Conservation (phyloP, 345 rosid species). For the Syzygium grande region DNA sequence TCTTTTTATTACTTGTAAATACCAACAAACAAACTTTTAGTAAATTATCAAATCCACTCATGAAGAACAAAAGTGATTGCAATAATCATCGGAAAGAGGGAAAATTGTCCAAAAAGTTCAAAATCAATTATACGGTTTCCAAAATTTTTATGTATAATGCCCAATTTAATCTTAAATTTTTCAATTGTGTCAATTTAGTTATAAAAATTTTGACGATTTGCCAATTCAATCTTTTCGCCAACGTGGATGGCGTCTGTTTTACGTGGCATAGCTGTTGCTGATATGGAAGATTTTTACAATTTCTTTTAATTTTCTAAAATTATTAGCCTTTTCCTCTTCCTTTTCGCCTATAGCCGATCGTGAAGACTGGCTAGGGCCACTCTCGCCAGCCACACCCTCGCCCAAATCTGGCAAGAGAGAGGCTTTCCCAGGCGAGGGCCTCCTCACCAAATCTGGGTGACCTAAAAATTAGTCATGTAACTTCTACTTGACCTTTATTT, state of each 20-base stretch:
- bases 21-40: background rate
- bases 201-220: too few relatives aligned
- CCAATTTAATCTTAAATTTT: too few relatives aligned
- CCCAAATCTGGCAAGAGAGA: background rate
- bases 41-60: background rate
- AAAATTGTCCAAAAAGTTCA: background rate
- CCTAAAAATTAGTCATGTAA: background rate
- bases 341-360: background rate
- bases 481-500: background rate
- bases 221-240: background rate
- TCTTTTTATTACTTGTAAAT: background rate
- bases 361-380: background rate
- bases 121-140: too few relatives aligned
- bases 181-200: too few relatives aligned
- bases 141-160: fast-evolving
- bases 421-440: background rate
- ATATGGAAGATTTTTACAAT: too few relatives aligned
- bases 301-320: background rate
- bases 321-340: too few relatives aligned
- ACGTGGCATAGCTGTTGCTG: fast-evolving
- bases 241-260: too few relatives aligned
- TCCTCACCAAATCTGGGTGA: background rate
- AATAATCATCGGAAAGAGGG: background rate
- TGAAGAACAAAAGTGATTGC: background rate
- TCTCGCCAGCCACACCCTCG: background rate